phyloP scores from a whole-genome alignment of 306 rosid genomes.

The Lagenaria siceraria region DNA sequence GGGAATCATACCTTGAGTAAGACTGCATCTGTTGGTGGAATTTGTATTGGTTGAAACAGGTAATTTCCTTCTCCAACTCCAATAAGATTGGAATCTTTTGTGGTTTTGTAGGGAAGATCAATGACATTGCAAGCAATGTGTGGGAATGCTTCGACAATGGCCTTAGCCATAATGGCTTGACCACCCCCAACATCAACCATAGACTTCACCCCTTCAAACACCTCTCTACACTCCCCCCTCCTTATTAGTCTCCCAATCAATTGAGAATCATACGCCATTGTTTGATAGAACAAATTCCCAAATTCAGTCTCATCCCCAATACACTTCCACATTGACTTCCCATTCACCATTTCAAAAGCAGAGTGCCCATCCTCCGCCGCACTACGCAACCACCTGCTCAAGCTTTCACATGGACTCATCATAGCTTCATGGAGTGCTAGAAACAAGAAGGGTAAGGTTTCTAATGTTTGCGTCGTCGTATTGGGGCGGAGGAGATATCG shows the following conservation, averaged over 20 bases:
- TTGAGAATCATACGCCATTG: slow-evolving; percentile 21
- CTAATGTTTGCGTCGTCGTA: neutral
- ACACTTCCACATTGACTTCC: neutral
- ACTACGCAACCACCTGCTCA: neutral
- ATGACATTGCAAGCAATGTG: slow-evolving; percentile 19
- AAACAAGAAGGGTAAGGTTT: neutral
- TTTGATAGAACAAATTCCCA: slow-evolving; percentile 5
- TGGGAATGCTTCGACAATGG: slow-evolving; percentile 21
- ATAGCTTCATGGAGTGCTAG: slow-evolving; percentile 3
- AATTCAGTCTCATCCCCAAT: neutral
- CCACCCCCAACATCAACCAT: slow-evolving; percentile 42
- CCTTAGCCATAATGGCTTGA: slow-evolving; percentile 22
- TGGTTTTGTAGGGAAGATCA: slow-evolving; percentile 23
- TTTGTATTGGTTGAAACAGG: slow-evolving; percentile 9
- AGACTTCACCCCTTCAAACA: slow-evolving; percentile 23
- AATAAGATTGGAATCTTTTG: neutral
- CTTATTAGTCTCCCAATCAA: neutral
- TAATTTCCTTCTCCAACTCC: slow-evolving; percentile 13
- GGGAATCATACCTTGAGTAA: slow-evolving; percentile 12
- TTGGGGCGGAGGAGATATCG: slow-evolving; percentile 14
- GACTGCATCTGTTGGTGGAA: slow-evolving; percentile 19
- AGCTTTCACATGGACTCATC: slow-evolving; percentile 9
- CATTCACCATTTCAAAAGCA: neutral
- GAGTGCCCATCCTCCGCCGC: neutral
- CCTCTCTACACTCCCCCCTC: slow-evolving; percentile 1